Evolutionary conservation across 768 basidiomycete species (phyloP).

Genomic region (Chalciporus pseudorubinellus): DNA sequence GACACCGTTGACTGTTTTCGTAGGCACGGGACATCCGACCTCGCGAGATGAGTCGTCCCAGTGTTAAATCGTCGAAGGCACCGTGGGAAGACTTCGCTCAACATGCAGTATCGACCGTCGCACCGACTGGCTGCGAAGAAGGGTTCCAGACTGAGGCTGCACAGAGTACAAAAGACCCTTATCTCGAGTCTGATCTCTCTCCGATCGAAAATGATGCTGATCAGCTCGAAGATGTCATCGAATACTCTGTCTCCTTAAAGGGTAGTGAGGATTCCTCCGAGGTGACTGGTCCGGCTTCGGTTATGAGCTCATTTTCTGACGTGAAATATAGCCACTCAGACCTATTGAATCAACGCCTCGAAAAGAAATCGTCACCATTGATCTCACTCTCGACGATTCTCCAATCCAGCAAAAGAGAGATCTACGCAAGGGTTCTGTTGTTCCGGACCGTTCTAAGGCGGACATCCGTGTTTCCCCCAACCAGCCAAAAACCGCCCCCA

Average conservation of each 20-base stretch:
- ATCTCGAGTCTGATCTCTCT: neutral
- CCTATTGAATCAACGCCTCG: conserved; percentile 14
- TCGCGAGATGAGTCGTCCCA: neutral
- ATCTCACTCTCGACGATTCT: conserved; percentile 40
- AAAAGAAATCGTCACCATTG: conserved; percentile 37
- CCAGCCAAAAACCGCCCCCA: neutral
- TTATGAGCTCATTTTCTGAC: neutral
- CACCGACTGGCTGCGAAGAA: neutral
- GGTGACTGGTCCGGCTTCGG: conserved; percentile 7
- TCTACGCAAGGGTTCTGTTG: neutral
- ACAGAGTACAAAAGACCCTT: neutral
- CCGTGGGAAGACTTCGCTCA: conserved; percentile 30
- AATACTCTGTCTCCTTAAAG: conserved; percentile 3
- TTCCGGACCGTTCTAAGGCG: neutral
- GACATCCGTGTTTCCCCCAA: neutral
- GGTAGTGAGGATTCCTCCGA: conserved; percentile 2
- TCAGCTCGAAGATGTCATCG: neutral
- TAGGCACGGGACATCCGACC: conserved; percentile 3
- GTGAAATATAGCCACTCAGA: conserved; percentile 9
- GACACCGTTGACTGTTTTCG: neutral
- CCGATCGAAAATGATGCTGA: neutral
- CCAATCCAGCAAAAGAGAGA: conserved; percentile 15
- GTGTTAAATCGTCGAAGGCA: conserved; percentile 28
- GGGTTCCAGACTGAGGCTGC: conserved; percentile 1
- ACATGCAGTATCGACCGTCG: neutral